Evolutionary conservation across 495 filamentous ascomycete species (phyloP).

Genomic region (Neurospora sp.): DNA sequence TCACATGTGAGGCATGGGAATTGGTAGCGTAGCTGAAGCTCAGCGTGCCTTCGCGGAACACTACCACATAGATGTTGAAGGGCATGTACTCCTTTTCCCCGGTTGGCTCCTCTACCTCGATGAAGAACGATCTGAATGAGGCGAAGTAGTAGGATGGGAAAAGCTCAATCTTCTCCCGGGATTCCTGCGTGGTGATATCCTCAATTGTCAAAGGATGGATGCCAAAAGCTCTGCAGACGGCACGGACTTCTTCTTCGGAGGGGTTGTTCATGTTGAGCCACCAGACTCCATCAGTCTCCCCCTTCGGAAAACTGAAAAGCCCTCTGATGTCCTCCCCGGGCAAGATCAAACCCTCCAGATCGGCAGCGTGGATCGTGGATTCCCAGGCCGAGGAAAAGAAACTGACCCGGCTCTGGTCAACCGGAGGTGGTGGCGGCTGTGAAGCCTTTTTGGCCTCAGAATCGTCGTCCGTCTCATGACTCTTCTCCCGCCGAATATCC

Average conservation of each 20-base stretch:
- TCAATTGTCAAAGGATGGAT: constrained; percentile 91
- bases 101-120: constrained; percentile 53
- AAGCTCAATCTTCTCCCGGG: constrained; percentile 94
- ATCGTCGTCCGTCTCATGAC: constrained; percentile 13
- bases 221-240: constrained; percentile 83
- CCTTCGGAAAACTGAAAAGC: constrained; percentile 65
- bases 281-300: constrained; percentile 71
- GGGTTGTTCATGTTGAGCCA: constrained; percentile 93
- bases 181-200: constrained; percentile 88
- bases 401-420: constrained; percentile 69
- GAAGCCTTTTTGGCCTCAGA: constrained; percentile 5
- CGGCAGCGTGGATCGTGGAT: constrained; percentile 79
- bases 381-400: constrained; percentile 95
- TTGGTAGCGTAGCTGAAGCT: constrained; percentile 87
- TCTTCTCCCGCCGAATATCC: constrained; percentile 26
- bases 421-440: constrained; percentile 20
- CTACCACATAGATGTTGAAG: constrained; percentile 90
- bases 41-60: constrained; percentile 89
- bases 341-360: constrained; percentile 76
- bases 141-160: constrained; percentile 97
- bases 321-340: constrained; percentile 83
- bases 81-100: constrained; percentile 76
- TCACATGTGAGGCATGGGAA: constrained; percentile 74
- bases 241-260: constrained; percentile 76
- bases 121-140: constrained; percentile 84